Base-by-base conservation (phyloP, 495 filamentous ascomycete genomes). In the Penicillium arizonense region DNA sequence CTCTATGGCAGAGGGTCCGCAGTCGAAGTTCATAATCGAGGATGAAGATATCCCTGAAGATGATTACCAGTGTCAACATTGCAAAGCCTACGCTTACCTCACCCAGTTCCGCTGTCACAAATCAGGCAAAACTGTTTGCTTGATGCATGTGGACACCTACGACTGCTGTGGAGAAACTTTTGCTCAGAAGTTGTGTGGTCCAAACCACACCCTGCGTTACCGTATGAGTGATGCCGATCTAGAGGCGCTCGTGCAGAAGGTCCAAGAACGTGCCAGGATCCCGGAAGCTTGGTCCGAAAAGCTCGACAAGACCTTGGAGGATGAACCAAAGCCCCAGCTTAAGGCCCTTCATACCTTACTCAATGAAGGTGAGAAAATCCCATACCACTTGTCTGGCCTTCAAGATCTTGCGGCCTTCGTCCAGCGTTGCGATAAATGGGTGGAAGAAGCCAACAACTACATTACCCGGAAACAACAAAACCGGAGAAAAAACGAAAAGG, bases 391-490 rank as follows among this genome's bases (percentile, higher is more conserved):
- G 53, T 83, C 87, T 57, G 90, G 90, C 56, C 79, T 99, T 50
- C 82, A 86, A 59, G 80, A 85, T 62, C 83, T 99, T 64, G 88
- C 85, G 73, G 79, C 82, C 55, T 97, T 93, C 75, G 94, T 97
- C 69, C 90, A 95, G 59, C 86, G 87, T 59, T 96, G 92, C 75
- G 94, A 96, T 72, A 92, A 96, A 68, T 96, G 95, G 90, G 91
- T 97, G 56, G 94, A 99, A 56, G 93, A 97, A 73, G 94, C 94
- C 52, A 91, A 88, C 56, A 96, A 91, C 68, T 99, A 94, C 78
- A 96, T 93, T 58, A 91, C 92, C 54, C 88, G 94, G 44, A 99
- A 99, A 75, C 94, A 97, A 74, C 93, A 97, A 72, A 96, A 96
- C 68, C 87, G 94, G 60, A 90, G 94, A 53, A 99, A 99, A 74